phyloP scores from a whole-genome alignment of 768 basidiomycete species.

The Auriculariales sp. region DNA sequence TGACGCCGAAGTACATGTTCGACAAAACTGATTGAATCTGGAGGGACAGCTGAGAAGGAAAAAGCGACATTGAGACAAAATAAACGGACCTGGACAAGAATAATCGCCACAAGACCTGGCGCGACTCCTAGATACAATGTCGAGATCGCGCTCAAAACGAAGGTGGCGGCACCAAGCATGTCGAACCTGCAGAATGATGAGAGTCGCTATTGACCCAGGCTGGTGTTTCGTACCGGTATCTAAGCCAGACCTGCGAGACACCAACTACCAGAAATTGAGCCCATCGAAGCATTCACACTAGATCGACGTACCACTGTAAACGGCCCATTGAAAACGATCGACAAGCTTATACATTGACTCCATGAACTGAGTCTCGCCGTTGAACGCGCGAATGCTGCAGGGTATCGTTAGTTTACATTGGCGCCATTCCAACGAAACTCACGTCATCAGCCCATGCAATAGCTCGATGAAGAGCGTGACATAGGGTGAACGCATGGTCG shows the following conservation, averaged over 20 bases:
- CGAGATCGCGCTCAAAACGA: not conserved
- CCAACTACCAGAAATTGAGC: not conserved
- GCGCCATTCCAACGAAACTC: too few species aligned
- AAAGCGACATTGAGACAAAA: not conserved
- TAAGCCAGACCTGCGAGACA: not conserved
- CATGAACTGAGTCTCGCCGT: too few species aligned
- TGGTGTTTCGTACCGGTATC: not conserved
- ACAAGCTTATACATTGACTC: not conserved
- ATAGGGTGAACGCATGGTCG: too few species aligned
- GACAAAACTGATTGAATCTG: not conserved
- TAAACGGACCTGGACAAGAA: not conserved
- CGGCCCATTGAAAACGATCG: not conserved
- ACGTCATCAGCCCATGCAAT: too few species aligned
- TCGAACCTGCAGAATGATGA: not conserved
- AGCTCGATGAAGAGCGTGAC: too few species aligned
- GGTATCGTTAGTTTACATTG: not conserved
- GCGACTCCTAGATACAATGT: not conserved
- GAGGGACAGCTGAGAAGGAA: not conserved
- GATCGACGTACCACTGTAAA: not conserved
- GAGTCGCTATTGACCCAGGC: not conserved
- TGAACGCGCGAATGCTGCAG: not conserved
- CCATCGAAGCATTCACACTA: too few species aligned
- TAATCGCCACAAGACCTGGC: not conserved
- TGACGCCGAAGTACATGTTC: not conserved
- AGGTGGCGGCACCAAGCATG: not conserved